Conservation (phyloP, 1,139 yeast genomes). For the Suhomyces bokatorum region DNA sequence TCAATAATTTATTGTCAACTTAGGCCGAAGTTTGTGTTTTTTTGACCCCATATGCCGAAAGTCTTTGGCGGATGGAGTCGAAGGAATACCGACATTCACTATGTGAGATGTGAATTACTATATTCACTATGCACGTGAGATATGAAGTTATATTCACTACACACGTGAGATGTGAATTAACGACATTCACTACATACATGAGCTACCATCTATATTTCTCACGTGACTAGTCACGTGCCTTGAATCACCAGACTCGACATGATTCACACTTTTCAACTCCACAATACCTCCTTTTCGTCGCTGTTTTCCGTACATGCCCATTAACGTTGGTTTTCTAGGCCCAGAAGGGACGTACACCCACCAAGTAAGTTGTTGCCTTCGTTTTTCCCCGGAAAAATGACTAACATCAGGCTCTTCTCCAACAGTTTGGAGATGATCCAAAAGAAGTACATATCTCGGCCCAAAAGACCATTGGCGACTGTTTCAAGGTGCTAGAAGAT, state of each 20-base stretch:
- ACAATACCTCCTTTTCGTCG: too few relatives aligned
- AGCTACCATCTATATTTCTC: neutral
- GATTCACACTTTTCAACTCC: neutral
- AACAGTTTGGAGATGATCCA: slow-evolving; percentile 46
- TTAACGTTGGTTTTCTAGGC: slow-evolving; percentile 71
- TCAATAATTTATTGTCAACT: neutral
- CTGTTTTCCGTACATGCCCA: slow-evolving; percentile 4
- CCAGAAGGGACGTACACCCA: slow-evolving; percentile 92
- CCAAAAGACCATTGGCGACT: slow-evolving; percentile 55
- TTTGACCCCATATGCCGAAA: slow-evolving; percentile 9
- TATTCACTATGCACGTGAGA: too few relatives aligned
- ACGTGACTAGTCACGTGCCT: neutral
- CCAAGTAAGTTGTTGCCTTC: slow-evolving; percentile 51
- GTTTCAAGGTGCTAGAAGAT: slow-evolving; percentile 56
- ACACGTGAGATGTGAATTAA: too few relatives aligned
- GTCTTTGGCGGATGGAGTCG: slow-evolving; percentile 11
- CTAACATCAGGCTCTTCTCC: slow-evolving; percentile 59
- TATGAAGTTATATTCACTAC: too few relatives aligned
- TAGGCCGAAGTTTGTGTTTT: neutral
- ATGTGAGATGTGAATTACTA: too few relatives aligned
- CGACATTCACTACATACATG: too few relatives aligned
- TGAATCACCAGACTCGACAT: neutral
- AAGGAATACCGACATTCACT: neutral
- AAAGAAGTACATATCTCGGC: slow-evolving; percentile 42
- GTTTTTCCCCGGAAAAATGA: neutral